A percentile compares a stretch with the other conserved stretches of the same genome.
Conservation (phyloP, 2,329 filamentous ascomycete species). For the Hymenotorrendiella dingleyae region DNA sequence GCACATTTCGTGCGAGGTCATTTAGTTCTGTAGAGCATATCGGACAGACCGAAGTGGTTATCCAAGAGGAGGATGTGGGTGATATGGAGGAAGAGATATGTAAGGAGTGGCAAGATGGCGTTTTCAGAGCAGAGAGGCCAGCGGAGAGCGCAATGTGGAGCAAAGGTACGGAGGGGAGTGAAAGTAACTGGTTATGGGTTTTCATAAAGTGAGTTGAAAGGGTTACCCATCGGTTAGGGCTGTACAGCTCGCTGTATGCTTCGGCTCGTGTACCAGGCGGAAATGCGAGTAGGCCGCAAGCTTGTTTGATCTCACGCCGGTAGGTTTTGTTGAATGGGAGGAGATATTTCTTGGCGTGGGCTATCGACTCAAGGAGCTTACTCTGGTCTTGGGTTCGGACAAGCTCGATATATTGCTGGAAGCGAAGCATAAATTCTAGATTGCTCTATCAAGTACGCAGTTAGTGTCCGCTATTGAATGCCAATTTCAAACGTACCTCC, state of each 20-base stretch:
- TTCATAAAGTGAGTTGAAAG: slow-evolving; percentile 76
- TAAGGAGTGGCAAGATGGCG: slow-evolving; percentile 77
- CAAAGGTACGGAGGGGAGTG: slow-evolving; percentile 74
- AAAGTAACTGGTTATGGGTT: slow-evolving; percentile 82
- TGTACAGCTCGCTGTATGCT: slow-evolving; percentile 64
- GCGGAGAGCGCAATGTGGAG: slow-evolving; percentile 87
- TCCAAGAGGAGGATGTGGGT: slow-evolving; percentile 27
- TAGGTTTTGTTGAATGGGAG: slow-evolving; percentile 64
- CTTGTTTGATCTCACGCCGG: slow-evolving; percentile 61
- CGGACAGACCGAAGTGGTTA: slow-evolving; percentile 69
- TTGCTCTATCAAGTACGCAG: slow-evolving; percentile 52
- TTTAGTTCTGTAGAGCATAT: slow-evolving; percentile 97
- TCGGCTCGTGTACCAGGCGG: slow-evolving; percentile 53
- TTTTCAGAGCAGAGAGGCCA: slow-evolving; percentile 91
- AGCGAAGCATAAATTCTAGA: slow-evolving; percentile 85
- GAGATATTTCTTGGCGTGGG: slow-evolving; percentile 78
- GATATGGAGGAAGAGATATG: slow-evolving; percentile 25
- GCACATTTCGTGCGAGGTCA: slow-evolving; percentile 78
- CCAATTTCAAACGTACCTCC: slow-evolving; percentile 57
- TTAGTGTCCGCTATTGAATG: too few species aligned
- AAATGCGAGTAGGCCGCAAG: slow-evolving; percentile 76
- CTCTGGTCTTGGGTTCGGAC: slow-evolving; percentile 59
- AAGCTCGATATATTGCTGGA: slow-evolving; percentile 94
- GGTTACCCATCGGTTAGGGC: slow-evolving; percentile 62
- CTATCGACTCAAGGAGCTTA: slow-evolving; percentile 70